phyloP scores from a whole-genome alignment of 495 filamentous ascomycete genomes.

The Pyrenula massariospora region DNA sequence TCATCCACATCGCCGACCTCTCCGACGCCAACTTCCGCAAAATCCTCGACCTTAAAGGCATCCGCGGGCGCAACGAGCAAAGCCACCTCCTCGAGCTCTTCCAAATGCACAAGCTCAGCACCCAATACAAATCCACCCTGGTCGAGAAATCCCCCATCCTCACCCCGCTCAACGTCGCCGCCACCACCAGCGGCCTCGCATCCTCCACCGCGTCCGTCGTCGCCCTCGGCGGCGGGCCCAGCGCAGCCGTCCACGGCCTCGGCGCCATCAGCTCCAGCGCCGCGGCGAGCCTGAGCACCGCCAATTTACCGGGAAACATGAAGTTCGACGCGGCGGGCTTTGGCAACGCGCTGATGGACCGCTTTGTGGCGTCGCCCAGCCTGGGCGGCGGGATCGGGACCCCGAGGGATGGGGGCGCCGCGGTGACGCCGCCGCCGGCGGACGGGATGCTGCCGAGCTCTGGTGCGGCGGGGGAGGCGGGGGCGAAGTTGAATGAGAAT shows the following conservation, averaged over 20 bases:
- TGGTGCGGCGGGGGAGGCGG: conserved; percentile 17
- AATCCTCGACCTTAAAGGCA: conserved; percentile 86
- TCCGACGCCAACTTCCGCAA: conserved; percentile 93
- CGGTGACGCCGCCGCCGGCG: conserved; percentile 11
- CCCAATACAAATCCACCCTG: conserved; percentile 32
- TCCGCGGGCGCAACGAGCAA: conserved; percentile 69
- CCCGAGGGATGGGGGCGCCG: conserved; percentile 7
- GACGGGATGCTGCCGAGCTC: conserved; percentile 13
- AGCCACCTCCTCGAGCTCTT: conserved; percentile 78
- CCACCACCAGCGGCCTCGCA: conserved; percentile 1
- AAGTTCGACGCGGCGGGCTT: conserved; percentile 63
- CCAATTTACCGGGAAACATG: conserved; percentile 17
- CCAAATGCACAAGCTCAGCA: conserved; percentile 46
- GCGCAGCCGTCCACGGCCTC: conserved; percentile 26
- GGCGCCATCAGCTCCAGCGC: conserved; percentile 20
- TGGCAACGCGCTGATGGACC: conserved; percentile 62
- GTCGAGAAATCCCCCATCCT: conserved; percentile 47
- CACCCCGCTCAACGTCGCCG: conserved; percentile 42
- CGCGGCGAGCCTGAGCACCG: conserved; percentile 29
- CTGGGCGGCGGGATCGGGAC: conserved; percentile 18
- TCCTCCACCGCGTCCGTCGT: conserved; percentile 20
- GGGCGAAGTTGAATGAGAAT: conserved; percentile 73
- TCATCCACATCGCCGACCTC: conserved; percentile 83
- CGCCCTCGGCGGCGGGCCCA: conserved; percentile 18
- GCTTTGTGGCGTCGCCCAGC: conserved; percentile 59